Conservation (phyloP, 2,329 filamentous ascomycete genomes). For the Arthrinium phaeospermum region DNA sequence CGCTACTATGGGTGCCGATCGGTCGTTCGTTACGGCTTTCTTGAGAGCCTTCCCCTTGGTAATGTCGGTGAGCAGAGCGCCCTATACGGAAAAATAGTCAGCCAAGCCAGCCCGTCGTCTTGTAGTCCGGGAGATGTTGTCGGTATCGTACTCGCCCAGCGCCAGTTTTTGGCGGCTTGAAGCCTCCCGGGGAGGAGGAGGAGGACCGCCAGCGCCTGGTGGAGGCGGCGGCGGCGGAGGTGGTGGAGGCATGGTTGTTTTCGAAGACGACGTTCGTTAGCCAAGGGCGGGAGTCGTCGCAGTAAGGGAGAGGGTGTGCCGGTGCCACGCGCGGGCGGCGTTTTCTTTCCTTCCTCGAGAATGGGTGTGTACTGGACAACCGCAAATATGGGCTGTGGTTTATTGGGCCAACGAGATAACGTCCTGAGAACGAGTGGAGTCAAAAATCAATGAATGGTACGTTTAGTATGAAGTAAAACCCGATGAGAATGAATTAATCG, state of each 20-base stretch:
- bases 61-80: slow-evolving; percentile 87
- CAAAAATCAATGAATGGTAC: not conserved
- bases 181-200: slow-evolving; percentile 62
- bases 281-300: not conserved
- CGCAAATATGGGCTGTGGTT: not conserved
- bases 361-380: not conserved
- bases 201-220: slow-evolving; percentile 60
- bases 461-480: not conserved
- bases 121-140: not conserved
- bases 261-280: not conserved
- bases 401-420: not conserved
- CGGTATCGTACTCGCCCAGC: slow-evolving; percentile 15
- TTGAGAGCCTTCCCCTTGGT: slow-evolving; percentile 79
- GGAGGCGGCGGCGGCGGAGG: slow-evolving; percentile 76
- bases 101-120: slow-evolving; percentile 28
- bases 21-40: slow-evolving; percentile 90
- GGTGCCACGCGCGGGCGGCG: slow-evolving; percentile 2
- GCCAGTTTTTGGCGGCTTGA: not conserved
- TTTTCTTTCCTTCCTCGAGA: not conserved
- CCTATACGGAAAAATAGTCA: slow-evolving; percentile 55
- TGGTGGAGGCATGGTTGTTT: slow-evolving; percentile 53
- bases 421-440: not conserved
- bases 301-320: not conserved
- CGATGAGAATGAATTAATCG: not conserved
- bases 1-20: slow-evolving; percentile 78